These are phyloP conservation scores for Suillus plorans DNA, from an alignment of 768 basidiomycete species.

Conservation along the genomic window DNA sequence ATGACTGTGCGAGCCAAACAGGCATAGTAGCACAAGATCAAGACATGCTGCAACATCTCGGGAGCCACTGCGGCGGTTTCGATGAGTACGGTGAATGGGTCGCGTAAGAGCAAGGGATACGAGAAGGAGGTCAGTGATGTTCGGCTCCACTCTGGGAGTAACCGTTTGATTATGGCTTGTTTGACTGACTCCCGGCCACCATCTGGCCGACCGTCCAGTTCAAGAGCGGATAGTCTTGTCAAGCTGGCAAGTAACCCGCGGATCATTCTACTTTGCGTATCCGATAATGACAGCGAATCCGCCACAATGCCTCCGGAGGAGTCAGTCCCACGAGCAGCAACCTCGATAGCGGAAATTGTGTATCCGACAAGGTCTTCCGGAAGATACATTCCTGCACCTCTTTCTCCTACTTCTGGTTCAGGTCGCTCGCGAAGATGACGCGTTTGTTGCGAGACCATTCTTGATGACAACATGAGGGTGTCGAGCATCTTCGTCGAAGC, in stretches of 20 bases:
- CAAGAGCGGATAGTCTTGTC: slow-evolving; percentile 59
- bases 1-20: slow-evolving; percentile 85
- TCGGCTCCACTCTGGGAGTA: slow-evolving; percentile 90
- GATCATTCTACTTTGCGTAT: slow-evolving; percentile 74
- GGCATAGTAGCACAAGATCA: slow-evolving; percentile 89
- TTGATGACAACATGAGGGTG: slow-evolving; percentile 76
- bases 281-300: slow-evolving; percentile 64
- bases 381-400: slow-evolving; percentile 85
- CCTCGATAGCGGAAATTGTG: slow-evolving; percentile 80
- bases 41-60: slow-evolving; percentile 84
- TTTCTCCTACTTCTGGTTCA: slow-evolving; percentile 69
- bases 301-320: slow-evolving; percentile 51
- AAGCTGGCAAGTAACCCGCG: slow-evolving; percentile 74
- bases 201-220: slow-evolving; percentile 69
- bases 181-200: slow-evolving; percentile 76
- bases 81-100: slow-evolving; percentile 86
- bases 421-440: slow-evolving; percentile 76
- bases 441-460: slow-evolving; percentile 81
- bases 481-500: slow-evolving; percentile 83
- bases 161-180: slow-evolving; percentile 84
- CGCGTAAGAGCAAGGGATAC: slow-evolving; percentile 82
- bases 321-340: slow-evolving; percentile 70
- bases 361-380: slow-evolving; percentile 92
- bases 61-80: slow-evolving; percentile 91
- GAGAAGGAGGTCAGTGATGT: slow-evolving; percentile 81